phyloP scores from a whole-genome alignment of 352 stramenopile genomes.

The Phytophthora sansomeana region DNA sequence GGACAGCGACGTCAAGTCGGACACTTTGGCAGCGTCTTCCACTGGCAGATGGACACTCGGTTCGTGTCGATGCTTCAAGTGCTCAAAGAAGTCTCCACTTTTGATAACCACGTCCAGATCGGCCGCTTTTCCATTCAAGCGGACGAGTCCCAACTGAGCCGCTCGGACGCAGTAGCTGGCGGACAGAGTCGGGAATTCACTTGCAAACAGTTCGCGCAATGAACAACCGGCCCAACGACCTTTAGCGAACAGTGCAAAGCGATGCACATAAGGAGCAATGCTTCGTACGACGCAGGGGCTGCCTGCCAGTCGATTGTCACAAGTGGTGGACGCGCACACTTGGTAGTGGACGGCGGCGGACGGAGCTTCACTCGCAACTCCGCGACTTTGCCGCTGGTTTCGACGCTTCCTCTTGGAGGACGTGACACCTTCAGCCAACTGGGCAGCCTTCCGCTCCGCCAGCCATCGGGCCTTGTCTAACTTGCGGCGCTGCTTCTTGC shows the following conservation, averaged over 20 bases:
- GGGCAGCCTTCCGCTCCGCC: conserved; percentile 44
- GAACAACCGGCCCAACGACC: conserved; percentile 86
- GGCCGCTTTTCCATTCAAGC: conserved; percentile 78
- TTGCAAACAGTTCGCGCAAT: conserved; percentile 86
- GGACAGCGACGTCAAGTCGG: conserved; percentile 11
- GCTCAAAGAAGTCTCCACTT: conserved; percentile 88
- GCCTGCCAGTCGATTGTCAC: conserved; percentile 32
- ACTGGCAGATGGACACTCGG: conserved; percentile 72
- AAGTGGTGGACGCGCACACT: conserved; percentile 38
- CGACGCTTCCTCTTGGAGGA: conserved; percentile 48
- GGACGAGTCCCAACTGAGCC: conserved; percentile 87
- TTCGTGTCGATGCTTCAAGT: conserved; percentile 95
- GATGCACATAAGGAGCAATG: conserved; percentile 91
- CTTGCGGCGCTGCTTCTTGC: conserved; percentile 64
- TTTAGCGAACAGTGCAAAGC: conserved; percentile 93
- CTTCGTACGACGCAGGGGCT: conserved; percentile 48
- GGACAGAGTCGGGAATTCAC: conserved; percentile 60
- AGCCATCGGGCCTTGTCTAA: conserved; percentile 50
- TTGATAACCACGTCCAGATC: conserved; percentile 71
- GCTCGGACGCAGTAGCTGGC: conserved; percentile 63
- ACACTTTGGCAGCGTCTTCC: conserved; percentile 13
- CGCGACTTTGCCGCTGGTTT: conserved; percentile 41
- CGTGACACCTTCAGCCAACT: conserved; percentile 18
- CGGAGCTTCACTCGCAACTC: conserved; percentile 9
- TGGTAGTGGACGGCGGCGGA: conserved; percentile 36